Evolutionary conservation across 495 filamentous ascomycete genomes (phyloP).

Genomic region (Parmelia sp.): DNA sequence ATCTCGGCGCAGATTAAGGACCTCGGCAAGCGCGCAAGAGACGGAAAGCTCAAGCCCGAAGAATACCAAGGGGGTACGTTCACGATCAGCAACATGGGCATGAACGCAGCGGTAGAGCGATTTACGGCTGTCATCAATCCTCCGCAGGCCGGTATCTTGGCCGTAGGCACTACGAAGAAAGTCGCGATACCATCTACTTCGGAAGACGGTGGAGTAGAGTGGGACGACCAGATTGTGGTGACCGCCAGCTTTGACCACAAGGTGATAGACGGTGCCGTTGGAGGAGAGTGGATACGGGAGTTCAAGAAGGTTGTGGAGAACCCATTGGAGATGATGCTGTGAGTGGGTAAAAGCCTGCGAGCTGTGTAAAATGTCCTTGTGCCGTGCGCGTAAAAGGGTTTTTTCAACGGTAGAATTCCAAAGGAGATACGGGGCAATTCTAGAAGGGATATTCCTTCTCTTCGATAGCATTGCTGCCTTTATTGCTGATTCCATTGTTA

Average conservation of each 20-base stretch:
- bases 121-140: slow-evolving; percentile 99
- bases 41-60: slow-evolving; percentile 98
- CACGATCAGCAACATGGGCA: slow-evolving; percentile 99
- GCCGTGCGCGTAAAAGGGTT: neutral
- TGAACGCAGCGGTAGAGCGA: slow-evolving; percentile 92
- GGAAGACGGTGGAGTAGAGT: slow-evolving; percentile 87
- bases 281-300: slow-evolving; percentile 94
- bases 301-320: slow-evolving; percentile 97
- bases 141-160: slow-evolving; percentile 91
- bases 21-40: slow-evolving; percentile 88
- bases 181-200: slow-evolving; percentile 70
- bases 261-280: slow-evolving; percentile 87
- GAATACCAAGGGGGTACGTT: slow-evolving; percentile 99
- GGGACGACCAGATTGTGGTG: slow-evolving; percentile 94
- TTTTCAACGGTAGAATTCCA: neutral
- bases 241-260: slow-evolving; percentile 98
- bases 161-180: slow-evolving; percentile 90
- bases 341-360: slow-evolving; percentile 24
- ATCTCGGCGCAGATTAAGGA: slow-evolving; percentile 90
- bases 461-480: neutral
- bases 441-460: neutral
- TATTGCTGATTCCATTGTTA: neutral
- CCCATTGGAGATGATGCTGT: slow-evolving; percentile 89
- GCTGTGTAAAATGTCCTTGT: neutral
- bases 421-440: neutral